Evolutionary conservation across 2,329 filamentous ascomycete species (phyloP).

Genomic region (Ceratocystis variospora): DNA sequence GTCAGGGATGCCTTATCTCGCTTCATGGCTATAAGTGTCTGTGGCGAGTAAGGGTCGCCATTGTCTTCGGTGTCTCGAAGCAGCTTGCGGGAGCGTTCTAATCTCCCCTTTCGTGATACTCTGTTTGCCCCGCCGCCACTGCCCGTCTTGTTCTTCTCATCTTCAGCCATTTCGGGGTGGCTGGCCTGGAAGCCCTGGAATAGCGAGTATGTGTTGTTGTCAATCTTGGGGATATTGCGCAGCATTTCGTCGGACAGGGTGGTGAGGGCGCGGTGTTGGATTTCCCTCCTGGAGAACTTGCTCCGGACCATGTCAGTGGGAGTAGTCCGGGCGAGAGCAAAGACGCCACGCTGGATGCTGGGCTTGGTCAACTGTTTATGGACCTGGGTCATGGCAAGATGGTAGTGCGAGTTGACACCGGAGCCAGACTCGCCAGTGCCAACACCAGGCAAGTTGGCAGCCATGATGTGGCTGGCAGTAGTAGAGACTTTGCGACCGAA

Average conservation of each 20-base stretch:
- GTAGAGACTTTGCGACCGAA: conserved; percentile 92
- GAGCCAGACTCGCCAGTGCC: conserved; percentile 38
- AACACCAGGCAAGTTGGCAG: conserved; percentile 34
- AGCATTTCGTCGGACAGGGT: conserved; percentile 85
- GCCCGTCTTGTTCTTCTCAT: conserved; percentile 23
- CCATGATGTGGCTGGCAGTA: conserved; percentile 82
- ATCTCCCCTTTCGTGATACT: conserved; percentile 34
- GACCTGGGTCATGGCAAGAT: conserved; percentile 74
- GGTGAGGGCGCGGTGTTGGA: conserved; percentile 81
- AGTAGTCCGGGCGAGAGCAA: conserved; percentile 77
- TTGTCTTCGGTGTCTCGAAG: conserved; percentile 42
- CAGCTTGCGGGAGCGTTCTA: conserved; percentile 63
- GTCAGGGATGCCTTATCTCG: conserved; percentile 67
- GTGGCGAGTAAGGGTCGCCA: conserved; percentile 32
- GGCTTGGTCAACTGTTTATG: conserved; percentile 80
- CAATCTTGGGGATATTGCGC: conserved; percentile 65
- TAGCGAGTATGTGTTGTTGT: conserved; percentile 73
- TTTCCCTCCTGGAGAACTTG: conserved; percentile 78
- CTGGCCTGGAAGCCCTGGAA: conserved; percentile 95
- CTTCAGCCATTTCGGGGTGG: conserved; percentile 57
- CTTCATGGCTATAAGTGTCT: conserved; percentile 58
- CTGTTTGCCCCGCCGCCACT: conserved; percentile 40
- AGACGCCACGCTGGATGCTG: conserved; percentile 73
- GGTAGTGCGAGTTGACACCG: conserved; percentile 45
- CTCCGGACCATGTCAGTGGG: conserved; percentile 91